phyloP scores from a whole-genome alignment of 225 moss, liverwort and hornwort species.

The Physcomitrellopsis africana region DNA sequence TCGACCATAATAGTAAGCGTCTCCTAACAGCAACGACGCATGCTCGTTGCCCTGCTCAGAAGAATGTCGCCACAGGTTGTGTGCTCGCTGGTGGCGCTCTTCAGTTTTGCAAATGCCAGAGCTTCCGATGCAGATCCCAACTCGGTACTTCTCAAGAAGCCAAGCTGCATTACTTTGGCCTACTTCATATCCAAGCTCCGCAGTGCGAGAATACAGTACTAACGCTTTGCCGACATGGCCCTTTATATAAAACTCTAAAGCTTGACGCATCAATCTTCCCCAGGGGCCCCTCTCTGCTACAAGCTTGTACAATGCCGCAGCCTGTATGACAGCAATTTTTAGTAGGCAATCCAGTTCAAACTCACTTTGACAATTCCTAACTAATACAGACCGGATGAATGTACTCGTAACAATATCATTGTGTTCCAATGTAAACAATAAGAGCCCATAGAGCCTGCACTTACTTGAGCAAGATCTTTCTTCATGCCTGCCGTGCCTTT shows the following conservation, averaged over 20 bases:
- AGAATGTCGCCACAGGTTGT: slow-evolving; percentile 90
- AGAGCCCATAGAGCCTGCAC: slow-evolving; percentile 6
- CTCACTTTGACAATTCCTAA: background rate
- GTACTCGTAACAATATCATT: background rate
- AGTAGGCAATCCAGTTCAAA: background rate
- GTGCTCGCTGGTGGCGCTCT: slow-evolving; percentile 94
- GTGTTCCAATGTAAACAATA: background rate
- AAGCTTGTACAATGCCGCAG: slow-evolving; percentile 79
- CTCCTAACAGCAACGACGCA: slow-evolving; percentile 93
- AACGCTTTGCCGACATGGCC: slow-evolving; percentile 85
- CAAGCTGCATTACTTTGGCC: slow-evolving; percentile 99
- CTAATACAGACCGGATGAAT: slow-evolving; percentile 1
- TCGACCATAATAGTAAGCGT: slow-evolving; percentile 97
- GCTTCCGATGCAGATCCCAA: slow-evolving; percentile 83
- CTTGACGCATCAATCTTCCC: slow-evolving; percentile 93
- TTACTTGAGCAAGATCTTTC: slow-evolving; percentile 69
- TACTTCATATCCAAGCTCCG: slow-evolving; percentile 97
- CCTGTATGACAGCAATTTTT: slow-evolving; percentile 48
- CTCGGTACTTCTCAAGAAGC: slow-evolving; percentile 85
- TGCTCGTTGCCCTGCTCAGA: slow-evolving; percentile 99
- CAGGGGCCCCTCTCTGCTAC: slow-evolving; percentile 97
- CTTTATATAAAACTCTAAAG: slow-evolving; percentile 83
- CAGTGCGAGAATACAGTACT: slow-evolving; percentile 83
- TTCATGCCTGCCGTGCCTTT: slow-evolving; percentile 77
- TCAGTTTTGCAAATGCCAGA: slow-evolving; percentile 76